phyloP scores from a whole-genome alignment of 2,329 filamentous ascomycete genomes.

The Hypoxylon sp. region DNA sequence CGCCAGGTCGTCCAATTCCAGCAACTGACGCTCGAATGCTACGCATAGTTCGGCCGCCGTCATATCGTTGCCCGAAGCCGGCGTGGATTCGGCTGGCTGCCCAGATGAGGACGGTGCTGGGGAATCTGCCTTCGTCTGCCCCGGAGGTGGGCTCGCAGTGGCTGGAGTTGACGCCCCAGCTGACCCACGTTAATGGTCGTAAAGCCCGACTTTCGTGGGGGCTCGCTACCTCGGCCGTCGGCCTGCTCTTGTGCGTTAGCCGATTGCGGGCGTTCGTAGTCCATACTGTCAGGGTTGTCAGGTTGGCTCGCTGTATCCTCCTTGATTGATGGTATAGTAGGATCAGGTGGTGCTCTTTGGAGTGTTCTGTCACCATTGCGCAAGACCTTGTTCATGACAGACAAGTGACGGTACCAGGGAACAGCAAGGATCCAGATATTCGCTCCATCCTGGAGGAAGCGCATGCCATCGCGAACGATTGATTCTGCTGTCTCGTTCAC shows the following conservation, averaged over 20 bases:
- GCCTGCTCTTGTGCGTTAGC: slow-evolving; percentile 56
- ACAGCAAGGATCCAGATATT: slow-evolving; percentile 73
- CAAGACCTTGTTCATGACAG: slow-evolving; percentile 74
- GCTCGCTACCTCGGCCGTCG: slow-evolving; percentile 67
- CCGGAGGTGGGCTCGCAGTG: slow-evolving; percentile 62
- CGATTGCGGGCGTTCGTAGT: slow-evolving; percentile 66
- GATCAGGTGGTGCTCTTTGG: slow-evolving; percentile 52
- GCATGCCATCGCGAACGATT: slow-evolving; percentile 71
- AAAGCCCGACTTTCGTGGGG: slow-evolving; percentile 69
- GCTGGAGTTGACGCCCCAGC: slow-evolving; percentile 64
- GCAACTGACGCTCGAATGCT: slow-evolving; percentile 72
- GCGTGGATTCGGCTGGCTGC: slow-evolving; percentile 47
- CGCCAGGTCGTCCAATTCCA: slow-evolving; percentile 73
- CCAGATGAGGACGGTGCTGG: slow-evolving; percentile 52
- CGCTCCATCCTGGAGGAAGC: slow-evolving; percentile 71
- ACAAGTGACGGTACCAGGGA: slow-evolving; percentile 72
- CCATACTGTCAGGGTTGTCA: slow-evolving; percentile 70
- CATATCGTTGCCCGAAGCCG: slow-evolving; percentile 64
- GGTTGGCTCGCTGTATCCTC: slow-evolving; percentile 70
- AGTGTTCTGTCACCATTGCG: slow-evolving; percentile 65
- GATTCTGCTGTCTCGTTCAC: slow-evolving; percentile 70
- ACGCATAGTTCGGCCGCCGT: slow-evolving; percentile 71
- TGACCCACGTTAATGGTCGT: slow-evolving; percentile 72
- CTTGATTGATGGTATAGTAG: slow-evolving; percentile 63
- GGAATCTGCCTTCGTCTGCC: slow-evolving; percentile 59